These are phyloP conservation scores for Rhipidocladum racemiflorum DNA, from an alignment of 176 grass and related monocot genomes.

Conservation along the genomic window DNA sequence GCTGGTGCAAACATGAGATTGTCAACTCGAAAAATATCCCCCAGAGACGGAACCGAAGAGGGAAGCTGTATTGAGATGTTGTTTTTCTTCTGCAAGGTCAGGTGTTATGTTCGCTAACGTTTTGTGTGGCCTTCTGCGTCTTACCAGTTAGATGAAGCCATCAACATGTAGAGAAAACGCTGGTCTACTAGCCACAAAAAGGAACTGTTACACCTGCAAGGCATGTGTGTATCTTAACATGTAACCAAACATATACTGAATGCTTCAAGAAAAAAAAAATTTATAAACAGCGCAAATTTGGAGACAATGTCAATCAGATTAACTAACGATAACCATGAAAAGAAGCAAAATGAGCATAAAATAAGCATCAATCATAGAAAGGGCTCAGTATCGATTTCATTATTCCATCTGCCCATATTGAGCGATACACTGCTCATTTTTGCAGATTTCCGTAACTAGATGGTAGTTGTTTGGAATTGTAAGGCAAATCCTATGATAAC, in stretches of 20 bases:
- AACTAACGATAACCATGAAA: not conserved
- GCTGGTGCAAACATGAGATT: not conserved
- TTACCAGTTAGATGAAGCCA: too few relatives aligned
- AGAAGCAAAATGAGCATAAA: not conserved
- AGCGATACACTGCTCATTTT: not conserved
- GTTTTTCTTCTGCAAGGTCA: too few relatives aligned
- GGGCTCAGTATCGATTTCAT: slow-evolving; percentile 4
- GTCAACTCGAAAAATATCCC: not conserved
- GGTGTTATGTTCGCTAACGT: too few relatives aligned
- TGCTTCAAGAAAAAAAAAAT: not conserved
- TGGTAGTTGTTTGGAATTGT: not conserved
- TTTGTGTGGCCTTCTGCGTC: too few relatives aligned
- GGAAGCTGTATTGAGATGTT: too few relatives aligned
- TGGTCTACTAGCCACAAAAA: too few relatives aligned
- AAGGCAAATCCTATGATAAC: slow-evolving; percentile 21
- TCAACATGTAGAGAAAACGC: too few relatives aligned
- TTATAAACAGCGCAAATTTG: not conserved
- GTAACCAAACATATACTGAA: not conserved
- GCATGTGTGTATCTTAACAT: not conserved
- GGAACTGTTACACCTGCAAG: not conserved
- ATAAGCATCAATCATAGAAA: not conserved
- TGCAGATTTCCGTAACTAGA: not conserved
- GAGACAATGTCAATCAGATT: not conserved
- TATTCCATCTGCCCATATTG: slow-evolving; percentile 28
- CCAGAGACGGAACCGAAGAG: not conserved